Evolutionary conservation across 371 early-diverging fungal genomes (phyloP).

Genomic region (Mortierella sp.): DNA sequence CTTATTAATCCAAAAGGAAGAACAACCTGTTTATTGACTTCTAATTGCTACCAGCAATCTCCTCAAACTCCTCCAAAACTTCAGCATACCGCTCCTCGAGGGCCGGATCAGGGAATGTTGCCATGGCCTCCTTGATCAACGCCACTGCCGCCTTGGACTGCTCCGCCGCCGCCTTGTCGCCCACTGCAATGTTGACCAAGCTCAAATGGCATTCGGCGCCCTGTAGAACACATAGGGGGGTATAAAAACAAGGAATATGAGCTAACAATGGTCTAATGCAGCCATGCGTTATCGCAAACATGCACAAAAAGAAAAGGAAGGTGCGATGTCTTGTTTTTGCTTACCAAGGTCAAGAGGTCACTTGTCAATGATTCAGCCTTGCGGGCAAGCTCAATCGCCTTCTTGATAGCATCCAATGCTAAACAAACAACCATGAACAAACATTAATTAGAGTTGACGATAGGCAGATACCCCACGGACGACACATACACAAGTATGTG

Average conservation of each 20-base stretch:
- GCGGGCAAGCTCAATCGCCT: constrained; percentile 49
- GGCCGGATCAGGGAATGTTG: constrained; percentile 47
- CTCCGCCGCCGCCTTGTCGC: constrained; percentile 48
- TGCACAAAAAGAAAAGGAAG: background rate
- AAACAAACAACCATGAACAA: background rate
- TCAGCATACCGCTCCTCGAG: constrained; percentile 54
- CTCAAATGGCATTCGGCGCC: constrained; percentile 56
- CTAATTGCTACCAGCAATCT: constrained; percentile 34
- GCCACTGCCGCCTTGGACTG: constrained; percentile 43
- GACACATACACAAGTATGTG: background rate
- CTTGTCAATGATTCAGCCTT: constrained; percentile 36
- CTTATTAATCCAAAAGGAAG: background rate
- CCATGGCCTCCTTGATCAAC: constrained; percentile 52
- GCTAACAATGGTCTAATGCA: background rate
- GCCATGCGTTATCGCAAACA: background rate
- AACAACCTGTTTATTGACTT: background rate
- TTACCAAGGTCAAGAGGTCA: constrained; percentile 52
- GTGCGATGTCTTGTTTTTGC: background rate
- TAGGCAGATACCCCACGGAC: background rate
- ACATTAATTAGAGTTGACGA: background rate
- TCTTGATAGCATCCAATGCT: constrained; percentile 51
- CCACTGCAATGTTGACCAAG: constrained; percentile 52
- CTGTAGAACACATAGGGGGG: background rate
- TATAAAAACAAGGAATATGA: background rate
- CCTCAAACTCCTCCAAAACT: constrained; percentile 48